Evolutionary conservation across 768 basidiomycete genomes (phyloP).

Genomic region (Psilocybe subaeruginosa): DNA sequence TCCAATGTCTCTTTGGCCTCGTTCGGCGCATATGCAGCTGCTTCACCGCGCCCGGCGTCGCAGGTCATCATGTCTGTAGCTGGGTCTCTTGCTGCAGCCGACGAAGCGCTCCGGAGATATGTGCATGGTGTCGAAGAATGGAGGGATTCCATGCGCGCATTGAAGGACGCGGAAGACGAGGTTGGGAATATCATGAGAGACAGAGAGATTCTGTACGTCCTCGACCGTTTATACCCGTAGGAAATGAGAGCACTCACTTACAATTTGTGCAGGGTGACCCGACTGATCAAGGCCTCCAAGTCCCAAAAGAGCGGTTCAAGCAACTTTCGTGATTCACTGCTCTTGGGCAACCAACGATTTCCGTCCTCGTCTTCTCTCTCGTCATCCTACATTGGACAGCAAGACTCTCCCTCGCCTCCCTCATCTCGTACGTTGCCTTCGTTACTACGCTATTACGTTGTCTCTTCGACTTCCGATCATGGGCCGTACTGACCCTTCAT

Average conservation of each 20-base stretch:
- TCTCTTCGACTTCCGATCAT: neutral
- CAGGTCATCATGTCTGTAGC: constrained; percentile 60
- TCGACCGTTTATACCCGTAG: neutral
- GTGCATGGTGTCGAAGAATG: constrained; percentile 64
- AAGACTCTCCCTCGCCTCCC: constrained; percentile 25
- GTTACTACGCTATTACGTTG: neutral
- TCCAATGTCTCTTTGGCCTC: constrained; percentile 66
- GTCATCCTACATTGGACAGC: constrained; percentile 14
- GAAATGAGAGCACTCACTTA: neutral
- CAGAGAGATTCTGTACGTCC: constrained; percentile 78
- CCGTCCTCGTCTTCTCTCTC: constrained; percentile 46
- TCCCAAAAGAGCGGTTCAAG: constrained; percentile 38
- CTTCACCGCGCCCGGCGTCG: constrained; percentile 58
- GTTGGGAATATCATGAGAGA: constrained; percentile 71
- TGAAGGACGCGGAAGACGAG: constrained; percentile 76
- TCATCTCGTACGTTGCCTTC: constrained; percentile 22
- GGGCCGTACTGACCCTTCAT: neutral
- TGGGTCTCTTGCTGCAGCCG: constrained; percentile 60
- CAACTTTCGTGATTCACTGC: constrained; percentile 40
- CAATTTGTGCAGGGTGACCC: constrained; percentile 58
- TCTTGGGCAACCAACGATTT: constrained; percentile 32
- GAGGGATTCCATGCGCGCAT: constrained; percentile 57
- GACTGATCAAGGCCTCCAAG: constrained; percentile 80
- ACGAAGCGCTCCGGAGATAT: constrained; percentile 70
- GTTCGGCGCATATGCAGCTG: constrained; percentile 74